A percentile compares a stretch with the other conserved stretches of the same genome.
Evolutionary conservation across 495 filamentous ascomycete genomes (phyloP).

Genomic region (Delitschia confertaspora): DNA sequence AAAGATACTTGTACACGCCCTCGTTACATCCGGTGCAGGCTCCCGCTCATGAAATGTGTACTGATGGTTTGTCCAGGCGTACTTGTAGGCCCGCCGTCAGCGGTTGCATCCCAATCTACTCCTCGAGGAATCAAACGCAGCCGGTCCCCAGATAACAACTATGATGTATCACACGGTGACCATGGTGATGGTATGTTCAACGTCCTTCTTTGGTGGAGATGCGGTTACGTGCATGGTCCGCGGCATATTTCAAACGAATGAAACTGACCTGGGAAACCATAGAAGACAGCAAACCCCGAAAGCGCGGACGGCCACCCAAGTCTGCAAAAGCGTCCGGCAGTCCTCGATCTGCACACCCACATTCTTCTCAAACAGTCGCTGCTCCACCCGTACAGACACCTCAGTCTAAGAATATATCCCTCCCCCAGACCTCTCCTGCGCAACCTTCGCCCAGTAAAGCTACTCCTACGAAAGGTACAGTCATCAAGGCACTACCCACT

Average conservation of each 20-base stretch:
- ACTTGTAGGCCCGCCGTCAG: slow-evolving; percentile 27
- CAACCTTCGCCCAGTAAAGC: slow-evolving; percentile 72
- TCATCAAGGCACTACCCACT: slow-evolving; percentile 90
- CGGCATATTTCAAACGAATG: not conserved
- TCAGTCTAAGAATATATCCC: slow-evolving; percentile 60
- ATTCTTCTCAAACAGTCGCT: slow-evolving; percentile 37
- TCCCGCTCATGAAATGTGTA: slow-evolving; percentile 7
- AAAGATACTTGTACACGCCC: slow-evolving; percentile 16
- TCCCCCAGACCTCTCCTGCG: slow-evolving; percentile 57
- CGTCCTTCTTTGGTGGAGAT: slow-evolving; percentile 1
- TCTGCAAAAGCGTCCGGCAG: slow-evolving; percentile 41
- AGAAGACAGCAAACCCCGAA: slow-evolving; percentile 72
- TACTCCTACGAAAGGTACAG: slow-evolving; percentile 74
- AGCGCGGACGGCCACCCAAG: slow-evolving; percentile 80
- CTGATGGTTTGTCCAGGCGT: slow-evolving; percentile 25
- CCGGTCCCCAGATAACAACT: slow-evolving; percentile 70
- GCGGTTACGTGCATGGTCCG: slow-evolving; percentile 2
- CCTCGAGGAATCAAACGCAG: slow-evolving; percentile 86
- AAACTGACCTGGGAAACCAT: slow-evolving; percentile 9
- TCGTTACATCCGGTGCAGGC: slow-evolving; percentile 27
- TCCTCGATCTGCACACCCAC: slow-evolving; percentile 42
- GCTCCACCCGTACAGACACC: slow-evolving; percentile 59
- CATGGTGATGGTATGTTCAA: slow-evolving; percentile 50
- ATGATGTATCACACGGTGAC: slow-evolving; percentile 46
- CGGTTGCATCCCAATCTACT: slow-evolving; percentile 43